Evolutionary conservation across 2,329 filamentous ascomycete species (phyloP).

Genomic region (Ilyonectria robusta): DNA sequence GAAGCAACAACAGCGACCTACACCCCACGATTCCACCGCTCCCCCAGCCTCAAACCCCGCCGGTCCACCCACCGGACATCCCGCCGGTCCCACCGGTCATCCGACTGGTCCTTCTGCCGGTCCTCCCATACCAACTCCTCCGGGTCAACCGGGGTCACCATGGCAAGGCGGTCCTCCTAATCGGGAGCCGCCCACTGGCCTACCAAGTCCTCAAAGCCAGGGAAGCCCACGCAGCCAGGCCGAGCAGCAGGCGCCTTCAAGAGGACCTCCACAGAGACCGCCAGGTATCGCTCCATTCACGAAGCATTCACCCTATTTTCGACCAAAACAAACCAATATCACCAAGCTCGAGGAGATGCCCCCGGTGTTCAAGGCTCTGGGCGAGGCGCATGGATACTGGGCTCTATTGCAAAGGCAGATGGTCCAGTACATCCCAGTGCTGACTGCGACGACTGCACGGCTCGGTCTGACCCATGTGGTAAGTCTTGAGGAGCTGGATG

Average conservation of each 20-base stretch:
- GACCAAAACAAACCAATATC: constrained; percentile 50
- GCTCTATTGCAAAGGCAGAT: constrained; percentile 54
- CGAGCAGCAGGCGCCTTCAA: constrained; percentile 37
- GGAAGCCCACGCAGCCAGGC: constrained; percentile 46
- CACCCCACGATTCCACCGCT: constrained; percentile 20
- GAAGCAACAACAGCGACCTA: constrained; percentile 25
- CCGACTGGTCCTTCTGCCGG: constrained; percentile 12
- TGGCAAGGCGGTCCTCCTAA: constrained; percentile 30
- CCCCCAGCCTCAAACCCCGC: constrained; percentile 27
- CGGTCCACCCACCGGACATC: constrained; percentile 24
- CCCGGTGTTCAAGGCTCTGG: constrained; percentile 47
- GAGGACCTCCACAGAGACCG: constrained; percentile 40
- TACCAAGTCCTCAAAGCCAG: constrained; percentile 54
- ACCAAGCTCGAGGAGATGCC: constrained; percentile 53
- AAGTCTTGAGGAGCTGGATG: constrained; percentile 47
- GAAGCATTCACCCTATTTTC: constrained; percentile 56
- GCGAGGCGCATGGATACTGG: constrained; percentile 57
- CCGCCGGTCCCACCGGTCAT: constrained; percentile 12
- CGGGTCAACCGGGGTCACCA: constrained; percentile 48
- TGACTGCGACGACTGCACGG: constrained; percentile 50
- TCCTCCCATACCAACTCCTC: constrained; percentile 38
- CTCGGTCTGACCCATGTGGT: constrained; percentile 48
- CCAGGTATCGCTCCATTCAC: constrained; percentile 55
- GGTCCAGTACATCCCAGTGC: constrained; percentile 54
- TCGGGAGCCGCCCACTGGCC: constrained; percentile 35